phyloP scores from a whole-genome alignment of 306 rosid species.

The Cucumis melo region DNA sequence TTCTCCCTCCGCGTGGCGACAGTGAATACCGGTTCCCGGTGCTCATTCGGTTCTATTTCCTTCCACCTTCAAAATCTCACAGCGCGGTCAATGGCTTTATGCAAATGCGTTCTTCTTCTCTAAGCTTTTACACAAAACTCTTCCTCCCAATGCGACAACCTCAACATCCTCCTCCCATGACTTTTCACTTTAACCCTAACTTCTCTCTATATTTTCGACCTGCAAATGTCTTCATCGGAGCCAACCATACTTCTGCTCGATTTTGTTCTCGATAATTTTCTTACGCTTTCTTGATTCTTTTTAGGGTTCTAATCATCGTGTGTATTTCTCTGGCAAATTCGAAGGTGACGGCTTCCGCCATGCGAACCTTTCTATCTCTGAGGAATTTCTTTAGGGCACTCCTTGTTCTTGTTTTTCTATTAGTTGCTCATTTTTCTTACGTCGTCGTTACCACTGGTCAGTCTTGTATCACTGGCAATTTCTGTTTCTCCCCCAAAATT shows the following conservation, averaged over 20 bases:
- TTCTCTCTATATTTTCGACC: constrained; percentile 19
- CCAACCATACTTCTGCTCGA: constrained; percentile 83
- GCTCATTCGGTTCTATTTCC: background rate
- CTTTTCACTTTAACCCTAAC: constrained; percentile 27
- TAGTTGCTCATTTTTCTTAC: constrained; percentile 64
- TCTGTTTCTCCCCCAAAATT: constrained; percentile 69
- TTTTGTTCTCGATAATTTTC: constrained; percentile 56
- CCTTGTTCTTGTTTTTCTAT: constrained; percentile 42
- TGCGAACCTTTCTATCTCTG: constrained; percentile 32
- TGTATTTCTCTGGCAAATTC: background rate
- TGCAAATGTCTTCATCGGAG: constrained; percentile 48
- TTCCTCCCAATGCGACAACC: background rate
- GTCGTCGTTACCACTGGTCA: constrained; percentile 66
- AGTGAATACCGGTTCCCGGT: background rate
- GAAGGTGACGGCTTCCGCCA: constrained; percentile 28
- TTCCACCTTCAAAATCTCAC: background rate
- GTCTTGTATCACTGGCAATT: constrained; percentile 54
- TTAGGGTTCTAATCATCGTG: background rate
- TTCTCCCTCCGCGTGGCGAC: background rate
- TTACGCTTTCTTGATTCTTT: too few relatives aligned
- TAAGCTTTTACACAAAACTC: background rate
- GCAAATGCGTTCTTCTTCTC: background rate
- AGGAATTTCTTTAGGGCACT: constrained; percentile 48
- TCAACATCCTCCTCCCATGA: constrained; percentile 19
- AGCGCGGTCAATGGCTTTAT: background rate